Evolutionary conservation across 208 protist genomes (phyloP), one percentile per base, ranked within the genome.

Genomic region (Acanthamoeba castellanii): DNA sequence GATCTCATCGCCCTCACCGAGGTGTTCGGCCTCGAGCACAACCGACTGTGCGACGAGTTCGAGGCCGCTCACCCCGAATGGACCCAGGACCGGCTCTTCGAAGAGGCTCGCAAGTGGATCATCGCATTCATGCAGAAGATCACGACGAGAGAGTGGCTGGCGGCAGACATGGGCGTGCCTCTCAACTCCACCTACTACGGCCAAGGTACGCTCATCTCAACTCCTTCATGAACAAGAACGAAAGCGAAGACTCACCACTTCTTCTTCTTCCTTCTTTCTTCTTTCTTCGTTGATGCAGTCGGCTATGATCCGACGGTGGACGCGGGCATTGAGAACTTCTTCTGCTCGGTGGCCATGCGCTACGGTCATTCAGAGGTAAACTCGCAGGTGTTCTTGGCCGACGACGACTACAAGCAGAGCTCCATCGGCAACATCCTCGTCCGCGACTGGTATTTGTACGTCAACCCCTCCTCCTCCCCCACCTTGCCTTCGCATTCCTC

Each of bases 371-470:
- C 89, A 4, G 20, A 18, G 87, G 84, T 91, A 1, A 91, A 91
- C 84, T 74, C 84, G 57, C 84, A 91, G 84, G 84, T 91, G 57
- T 91, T 66, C 34, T 30, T 66, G 57, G 59, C 59, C 27, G 84
- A 91, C 59, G 85, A 34, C 37, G 34, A 66, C 22, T 66, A 72
- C 34, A 45, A 74, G 85, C 30, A 25, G 22, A 91, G 52, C 61
- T 0, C 2, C 11, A 0, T 25, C 0, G 68, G 90, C 27, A 94
- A 94, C 50, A 64, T 94, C 18, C 66, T 76, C 52, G 50, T 94
- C 2, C 90, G 90, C 68, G 90, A 94, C 30, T 55, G 66, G 52
- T 94, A 64, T 68, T 94, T 94, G 87, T 92, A 92, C 61, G 87
- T 92, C n/a, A n/a, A n/a, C n/a, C n/a, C n/a, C n/a, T n/a, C n/a